Evolutionary conservation across 192 early-diverging fungal genomes (phyloP).

Genomic region (Bifiguratus adelaidae): DNA sequence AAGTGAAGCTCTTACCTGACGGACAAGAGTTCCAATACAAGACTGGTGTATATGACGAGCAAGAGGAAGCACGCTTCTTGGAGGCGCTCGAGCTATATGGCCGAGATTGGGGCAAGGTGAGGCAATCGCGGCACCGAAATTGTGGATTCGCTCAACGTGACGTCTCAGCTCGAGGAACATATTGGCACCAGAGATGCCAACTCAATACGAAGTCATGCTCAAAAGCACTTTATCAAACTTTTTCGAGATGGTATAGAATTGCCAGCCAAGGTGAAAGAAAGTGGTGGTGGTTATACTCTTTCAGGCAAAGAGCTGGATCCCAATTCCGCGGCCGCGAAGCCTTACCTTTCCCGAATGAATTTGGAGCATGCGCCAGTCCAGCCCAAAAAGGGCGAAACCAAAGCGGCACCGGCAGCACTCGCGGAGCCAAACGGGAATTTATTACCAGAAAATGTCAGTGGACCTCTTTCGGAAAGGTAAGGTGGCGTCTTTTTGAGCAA

Average conservation of each 20-base stretch:
- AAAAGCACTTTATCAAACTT: conserved; percentile 89
- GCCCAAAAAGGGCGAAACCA: conserved; percentile 14
- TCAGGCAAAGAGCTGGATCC: conserved; percentile 85
- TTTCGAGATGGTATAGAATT: conserved; percentile 72
- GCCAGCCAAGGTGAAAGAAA: conserved; percentile 52
- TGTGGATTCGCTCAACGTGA: background rate
- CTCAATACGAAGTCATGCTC: conserved; percentile 81
- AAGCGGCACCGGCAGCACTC: conserved; percentile 7
- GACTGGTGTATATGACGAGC: conserved; percentile 67
- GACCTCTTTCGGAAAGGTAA: no score
- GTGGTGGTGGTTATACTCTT: conserved; percentile 69
- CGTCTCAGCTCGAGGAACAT: conserved; percentile 46
- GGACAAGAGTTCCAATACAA: no score
- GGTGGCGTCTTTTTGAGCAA: no score
- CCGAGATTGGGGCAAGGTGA: conserved; percentile 70
- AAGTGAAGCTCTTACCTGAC: conserved; percentile 24
- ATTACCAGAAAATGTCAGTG: no score
- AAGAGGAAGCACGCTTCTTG: conserved; percentile 62
- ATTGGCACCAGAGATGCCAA: conserved; percentile 72
- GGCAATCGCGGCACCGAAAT: background rate
- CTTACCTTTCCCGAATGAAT: conserved; percentile 44
- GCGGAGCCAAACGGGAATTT: conserved; percentile 6
- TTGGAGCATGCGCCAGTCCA: conserved; percentile 12
- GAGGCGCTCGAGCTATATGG: conserved; percentile 75
- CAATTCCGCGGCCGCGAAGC: conserved; percentile 73